phyloP scores from a whole-genome alignment of 139 green algal species.

The Haematococcus lacustris region DNA sequence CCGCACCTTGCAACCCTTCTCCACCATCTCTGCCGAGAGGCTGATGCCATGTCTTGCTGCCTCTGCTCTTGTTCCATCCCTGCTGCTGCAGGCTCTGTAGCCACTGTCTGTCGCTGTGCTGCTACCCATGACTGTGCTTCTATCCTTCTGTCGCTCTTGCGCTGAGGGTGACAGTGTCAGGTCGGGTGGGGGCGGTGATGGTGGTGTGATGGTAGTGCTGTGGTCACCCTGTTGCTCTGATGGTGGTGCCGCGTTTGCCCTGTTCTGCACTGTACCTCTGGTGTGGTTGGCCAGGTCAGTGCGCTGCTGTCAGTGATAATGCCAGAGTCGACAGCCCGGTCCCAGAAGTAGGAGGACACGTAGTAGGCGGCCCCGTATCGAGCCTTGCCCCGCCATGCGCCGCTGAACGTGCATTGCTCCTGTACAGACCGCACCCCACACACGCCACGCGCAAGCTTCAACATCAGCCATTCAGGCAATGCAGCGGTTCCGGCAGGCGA shows the following conservation, averaged over 20 bases:
- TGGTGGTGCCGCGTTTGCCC: neutral
- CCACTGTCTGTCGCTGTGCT: too few species aligned
- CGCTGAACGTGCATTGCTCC: conserved; percentile 85
- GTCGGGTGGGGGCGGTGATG: neutral
- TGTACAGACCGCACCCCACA: conserved; percentile 19
- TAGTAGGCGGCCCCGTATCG: conserved; percentile 58
- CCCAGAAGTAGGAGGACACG: conserved; percentile 95
- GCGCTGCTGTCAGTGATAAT: conserved; percentile 43
- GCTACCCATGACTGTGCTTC: too few species aligned
- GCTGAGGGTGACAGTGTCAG: neutral
- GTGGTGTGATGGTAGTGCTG: neutral
- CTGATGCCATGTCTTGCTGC: too few species aligned
- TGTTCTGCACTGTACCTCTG: conserved; percentile 21
- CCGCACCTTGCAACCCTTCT: too few species aligned
- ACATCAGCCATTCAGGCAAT: too few species aligned
- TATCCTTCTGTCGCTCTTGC: too few species aligned
- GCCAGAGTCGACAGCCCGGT: conserved; percentile 52
- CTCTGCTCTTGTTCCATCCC: too few species aligned
- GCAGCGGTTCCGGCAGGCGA: too few species aligned
- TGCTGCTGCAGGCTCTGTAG: neutral
- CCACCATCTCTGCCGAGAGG: too few species aligned
- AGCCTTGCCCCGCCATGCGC: conserved; percentile 74
- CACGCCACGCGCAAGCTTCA: too few species aligned
- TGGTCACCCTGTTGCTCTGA: neutral
- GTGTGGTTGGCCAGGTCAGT: conserved; percentile 26